These are phyloP conservation scores for Candida parachauliodes DNA, from an alignment of 805 yeast genomes.

Conservation along the genomic window DNA sequence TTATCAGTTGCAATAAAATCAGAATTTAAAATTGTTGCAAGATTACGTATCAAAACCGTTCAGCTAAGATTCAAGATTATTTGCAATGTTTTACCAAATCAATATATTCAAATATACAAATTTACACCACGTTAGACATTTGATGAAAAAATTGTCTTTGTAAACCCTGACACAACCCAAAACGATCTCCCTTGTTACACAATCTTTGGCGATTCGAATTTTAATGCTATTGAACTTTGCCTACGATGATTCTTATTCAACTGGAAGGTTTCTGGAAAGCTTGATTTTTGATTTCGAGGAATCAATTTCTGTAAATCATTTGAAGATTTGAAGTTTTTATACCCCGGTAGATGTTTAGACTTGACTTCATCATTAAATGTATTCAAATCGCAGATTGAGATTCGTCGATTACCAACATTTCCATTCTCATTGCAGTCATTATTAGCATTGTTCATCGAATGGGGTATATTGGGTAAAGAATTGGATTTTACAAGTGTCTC, in stretches of 20 bases:
- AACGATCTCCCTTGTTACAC: not conserved
- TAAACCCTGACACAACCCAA: no score
- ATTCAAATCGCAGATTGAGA: conserved; percentile 16
- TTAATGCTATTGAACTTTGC: conserved; percentile 45
- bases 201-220: conserved; percentile 35
- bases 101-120: no score
- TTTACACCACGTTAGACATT: no score
- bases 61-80: no score
- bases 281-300: no score
- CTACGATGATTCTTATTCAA: conserved; percentile 39
- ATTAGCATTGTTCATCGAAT: no score
- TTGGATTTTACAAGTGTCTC: conserved; percentile 3
- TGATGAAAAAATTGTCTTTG: no score
- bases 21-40: no score
- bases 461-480: conserved; percentile 1
- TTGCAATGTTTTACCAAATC: no score
- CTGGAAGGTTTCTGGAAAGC: no score
- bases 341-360: not conserved
- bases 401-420: conserved; percentile 8
- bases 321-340: not conserved
- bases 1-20: no score
- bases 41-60: no score
- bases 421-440: not conserved
- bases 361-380: conserved; percentile 10
- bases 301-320: conserved; percentile 3